These are phyloP conservation scores for Venturia carpophila DNA, from an alignment of 2,329 filamentous ascomycete genomes.

Conservation along the genomic window DNA sequence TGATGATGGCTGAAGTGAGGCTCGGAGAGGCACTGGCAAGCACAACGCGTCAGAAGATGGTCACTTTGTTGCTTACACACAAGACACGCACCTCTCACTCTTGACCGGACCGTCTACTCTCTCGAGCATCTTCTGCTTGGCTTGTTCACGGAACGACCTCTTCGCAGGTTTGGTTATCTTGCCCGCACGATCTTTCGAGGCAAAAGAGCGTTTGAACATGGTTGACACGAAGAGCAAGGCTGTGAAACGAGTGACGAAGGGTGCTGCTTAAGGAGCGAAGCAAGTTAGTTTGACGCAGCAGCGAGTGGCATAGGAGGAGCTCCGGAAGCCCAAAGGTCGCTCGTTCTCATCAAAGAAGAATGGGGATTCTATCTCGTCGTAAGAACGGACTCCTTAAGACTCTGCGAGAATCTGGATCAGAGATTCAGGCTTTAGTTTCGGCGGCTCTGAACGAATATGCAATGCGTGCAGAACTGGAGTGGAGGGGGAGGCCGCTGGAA, in stretches of 20 bases:
- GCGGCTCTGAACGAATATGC: constrained; percentile 18
- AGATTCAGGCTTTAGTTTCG: constrained; percentile 13
- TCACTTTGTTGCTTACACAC: neutral
- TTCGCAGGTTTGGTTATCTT: constrained; percentile 74
- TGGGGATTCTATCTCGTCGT: constrained; percentile 1
- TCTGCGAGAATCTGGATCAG: constrained; percentile 30
- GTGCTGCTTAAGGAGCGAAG: constrained; percentile 41
- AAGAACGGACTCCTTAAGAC: constrained; percentile 24
- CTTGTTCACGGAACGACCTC: constrained; percentile 68
- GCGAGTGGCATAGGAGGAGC: constrained; percentile 43
- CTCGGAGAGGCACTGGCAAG: constrained; percentile 35
- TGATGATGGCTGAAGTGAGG: constrained; percentile 69
- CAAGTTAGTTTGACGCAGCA: constrained; percentile 15
- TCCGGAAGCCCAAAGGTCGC: constrained; percentile 44
- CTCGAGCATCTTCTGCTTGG: constrained; percentile 82
- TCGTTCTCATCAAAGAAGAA: constrained; percentile 29
- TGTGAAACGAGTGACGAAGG: constrained; percentile 43
- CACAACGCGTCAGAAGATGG: neutral
- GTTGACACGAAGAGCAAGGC: constrained; percentile 40
- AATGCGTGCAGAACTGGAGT: neutral
- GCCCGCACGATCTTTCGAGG: constrained; percentile 75
- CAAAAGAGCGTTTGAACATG: constrained; percentile 93
- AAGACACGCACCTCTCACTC: constrained; percentile 39
- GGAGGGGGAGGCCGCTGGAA: constrained; percentile 12
- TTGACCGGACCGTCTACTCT: constrained; percentile 56